Percentiles rank a stretch among this genome's conserved stretches.
Evolutionary conservation across 2,329 filamentous ascomycete genomes (phyloP).

Genomic region (Botrytis pseudocinerea): DNA sequence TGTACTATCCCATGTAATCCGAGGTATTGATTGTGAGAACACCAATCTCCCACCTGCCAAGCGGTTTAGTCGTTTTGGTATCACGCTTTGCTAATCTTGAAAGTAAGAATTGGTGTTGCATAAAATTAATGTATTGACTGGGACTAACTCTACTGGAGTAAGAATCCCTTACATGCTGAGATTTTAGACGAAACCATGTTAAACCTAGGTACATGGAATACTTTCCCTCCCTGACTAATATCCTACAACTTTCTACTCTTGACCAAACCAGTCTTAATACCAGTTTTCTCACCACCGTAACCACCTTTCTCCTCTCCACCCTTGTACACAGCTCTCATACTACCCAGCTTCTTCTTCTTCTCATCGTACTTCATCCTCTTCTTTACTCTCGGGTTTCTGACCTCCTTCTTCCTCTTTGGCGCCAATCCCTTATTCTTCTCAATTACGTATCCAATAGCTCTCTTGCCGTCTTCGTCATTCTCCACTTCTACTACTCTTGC

Average conservation of each 20-base stretch:
- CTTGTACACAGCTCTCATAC: slow-evolving; percentile 82
- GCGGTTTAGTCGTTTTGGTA: slow-evolving; percentile 6
- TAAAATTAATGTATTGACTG: neutral
- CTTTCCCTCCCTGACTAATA: neutral
- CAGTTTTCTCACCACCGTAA: slow-evolving; percentile 88
- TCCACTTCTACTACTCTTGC: slow-evolving; percentile 65
- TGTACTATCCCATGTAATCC: slow-evolving; percentile 10
- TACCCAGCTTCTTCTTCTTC: slow-evolving; percentile 95
- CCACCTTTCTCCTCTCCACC: slow-evolving; percentile 80
- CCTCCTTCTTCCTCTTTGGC: slow-evolving; percentile 88
- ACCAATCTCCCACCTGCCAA: slow-evolving; percentile 10
- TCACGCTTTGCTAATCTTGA: neutral
- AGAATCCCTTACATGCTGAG: neutral
- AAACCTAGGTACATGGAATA: neutral
- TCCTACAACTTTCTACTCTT: slow-evolving; percentile 79
- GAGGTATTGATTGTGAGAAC: slow-evolving; percentile 4
- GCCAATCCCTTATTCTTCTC: slow-evolving; percentile 97
- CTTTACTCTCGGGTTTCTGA: slow-evolving; percentile 93
- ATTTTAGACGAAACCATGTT: neutral
- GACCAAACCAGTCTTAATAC: slow-evolving; percentile 91
- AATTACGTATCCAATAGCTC: slow-evolving; percentile 90
- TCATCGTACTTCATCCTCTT: slow-evolving; percentile 95
- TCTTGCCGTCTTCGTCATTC: slow-evolving; percentile 79
- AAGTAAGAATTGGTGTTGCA: neutral
- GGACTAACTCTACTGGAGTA: neutral